Evolutionary conservation across 108 stramenopile genomes (phyloP), one percentile per base, ranked within the genome.

Genomic region (Fistulifera solaris): DNA sequence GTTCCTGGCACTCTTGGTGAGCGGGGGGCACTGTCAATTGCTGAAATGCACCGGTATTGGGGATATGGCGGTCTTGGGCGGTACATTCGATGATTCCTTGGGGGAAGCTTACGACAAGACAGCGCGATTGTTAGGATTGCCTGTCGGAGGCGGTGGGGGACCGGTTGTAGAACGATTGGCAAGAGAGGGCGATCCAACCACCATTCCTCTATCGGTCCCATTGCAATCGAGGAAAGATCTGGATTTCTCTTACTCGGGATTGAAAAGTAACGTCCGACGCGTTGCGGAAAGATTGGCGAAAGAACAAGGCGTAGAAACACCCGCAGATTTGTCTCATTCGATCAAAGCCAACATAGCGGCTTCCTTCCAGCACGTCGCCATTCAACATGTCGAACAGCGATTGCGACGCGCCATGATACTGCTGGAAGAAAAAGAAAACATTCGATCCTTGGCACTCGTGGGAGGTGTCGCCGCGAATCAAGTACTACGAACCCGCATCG

Each of bases 391-490:
- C 59, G 94, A 96, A 64, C 71, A 94, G 31, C 68, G 96, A 22
- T 67, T 98, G 19, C 62, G 62, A 1, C 56, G 82, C 14, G 93
- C 94, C 8, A 91, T 97, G 76, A 67, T 64, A 19, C 23, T 58
- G 17, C 52, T 75, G 54, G 76, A 83, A 48, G 31, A 35, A 35
- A 3, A 35, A 35, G 31, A 3, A 35, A 8, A 35, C 0, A 88
- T 94, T n/a, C 59, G 52, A 38, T 72, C 81, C 16, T 73, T 98
- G 14, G 96, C 94, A n/a, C 75, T 98, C 0, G 97, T 96, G 45
- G 97, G 97, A 3, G 97, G 97, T 19, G 97, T 98, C 14, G 97
- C 97, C 15, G 94, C 97, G 21, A 98, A 98, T 62, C 66, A 62
- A 56, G 93, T 92, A 59, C 63, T 96, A 16, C 75, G 97, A 35